Percentiles rank a stretch among this genome's conserved stretches.
These are phyloP conservation scores for Trypethelium eluteriae DNA, from an alignment of 495 filamentous ascomycete genomes.

Conservation along the genomic window DNA sequence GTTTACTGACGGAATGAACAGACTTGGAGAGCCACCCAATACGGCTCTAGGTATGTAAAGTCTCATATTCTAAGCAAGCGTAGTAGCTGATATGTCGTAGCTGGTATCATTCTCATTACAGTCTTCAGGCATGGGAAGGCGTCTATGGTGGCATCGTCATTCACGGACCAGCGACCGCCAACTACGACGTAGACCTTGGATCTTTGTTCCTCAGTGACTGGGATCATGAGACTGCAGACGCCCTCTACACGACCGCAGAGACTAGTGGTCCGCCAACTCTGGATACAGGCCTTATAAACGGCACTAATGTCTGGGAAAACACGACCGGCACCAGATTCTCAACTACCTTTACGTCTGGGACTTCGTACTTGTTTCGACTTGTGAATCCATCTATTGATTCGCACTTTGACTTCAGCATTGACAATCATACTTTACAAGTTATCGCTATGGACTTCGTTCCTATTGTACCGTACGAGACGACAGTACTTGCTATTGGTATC, in stretches of 20 bases:
- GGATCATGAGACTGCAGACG: slow-evolving; percentile 24
- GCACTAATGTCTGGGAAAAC: slow-evolving; percentile 41
- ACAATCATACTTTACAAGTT: slow-evolving; percentile 34
- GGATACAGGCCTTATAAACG: slow-evolving; percentile 47
- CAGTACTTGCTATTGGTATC: slow-evolving; percentile 17
- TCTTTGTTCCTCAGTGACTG: slow-evolving; percentile 30
- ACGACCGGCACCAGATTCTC: slow-evolving; percentile 38
- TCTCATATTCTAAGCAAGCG: slow-evolving; percentile 20
- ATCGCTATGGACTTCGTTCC: slow-evolving; percentile 39
- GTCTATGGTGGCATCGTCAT: slow-evolving; percentile 35
- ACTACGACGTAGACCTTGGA: slow-evolving; percentile 35
- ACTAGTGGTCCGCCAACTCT: slow-evolving; percentile 30
- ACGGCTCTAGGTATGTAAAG: slow-evolving; percentile 19
- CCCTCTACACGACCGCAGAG: slow-evolving; percentile 21
- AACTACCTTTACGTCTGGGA: slow-evolving; percentile 36
- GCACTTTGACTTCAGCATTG: slow-evolving; percentile 33
- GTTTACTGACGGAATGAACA: slow-evolving; percentile 30
- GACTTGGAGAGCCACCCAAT: slow-evolving; percentile 23
- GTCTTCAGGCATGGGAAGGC: slow-evolving; percentile 34
- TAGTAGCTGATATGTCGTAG: slow-evolving; percentile 32
- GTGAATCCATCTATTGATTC: slow-evolving; percentile 45
- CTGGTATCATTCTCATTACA: slow-evolving; percentile 38
- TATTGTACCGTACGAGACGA: slow-evolving; percentile 33
- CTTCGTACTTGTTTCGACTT: slow-evolving; percentile 44
- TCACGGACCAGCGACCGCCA: slow-evolving; percentile 31